Conservation (phyloP, 2,329 filamentous ascomycete species). For the Alternaria incomplexa region DNA sequence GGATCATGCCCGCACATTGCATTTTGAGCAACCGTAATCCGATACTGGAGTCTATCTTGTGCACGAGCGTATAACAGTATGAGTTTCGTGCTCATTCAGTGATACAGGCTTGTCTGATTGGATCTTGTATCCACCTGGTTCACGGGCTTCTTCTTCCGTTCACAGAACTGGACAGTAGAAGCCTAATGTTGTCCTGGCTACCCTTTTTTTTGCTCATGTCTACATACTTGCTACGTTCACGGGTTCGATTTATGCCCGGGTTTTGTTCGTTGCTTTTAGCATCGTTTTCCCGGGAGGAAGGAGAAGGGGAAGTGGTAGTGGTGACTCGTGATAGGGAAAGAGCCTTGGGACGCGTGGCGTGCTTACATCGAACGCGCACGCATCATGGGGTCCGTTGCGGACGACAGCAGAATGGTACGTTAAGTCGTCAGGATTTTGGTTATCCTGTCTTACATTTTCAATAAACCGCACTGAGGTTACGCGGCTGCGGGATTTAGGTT, state of each 20-base stretch:
- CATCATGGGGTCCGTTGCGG: neutral
- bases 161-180: neutral
- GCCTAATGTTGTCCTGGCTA: too few species aligned
- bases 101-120: neutral
- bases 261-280: neutral
- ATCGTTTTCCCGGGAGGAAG: neutral
- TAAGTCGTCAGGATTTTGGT: neutral
- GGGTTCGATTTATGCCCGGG: neutral
- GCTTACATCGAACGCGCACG: neutral
- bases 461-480: neutral
- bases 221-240: neutral
- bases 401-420: neutral
- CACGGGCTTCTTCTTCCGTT: neutral
- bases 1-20: neutral
- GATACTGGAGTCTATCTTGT: neutral
- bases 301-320: neutral
- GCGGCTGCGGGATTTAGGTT: neutral
- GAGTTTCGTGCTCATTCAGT: neutral
- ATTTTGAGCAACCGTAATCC: neutral
- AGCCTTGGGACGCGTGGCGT: neutral
- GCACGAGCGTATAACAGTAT: neutral
- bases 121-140: neutral
- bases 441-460: neutral
- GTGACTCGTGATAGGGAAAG: neutral
- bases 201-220: neutral